Conservation (phyloP, 2,329 filamentous ascomycete genomes). For the Coniosporium tulheliwenetii region DNA sequence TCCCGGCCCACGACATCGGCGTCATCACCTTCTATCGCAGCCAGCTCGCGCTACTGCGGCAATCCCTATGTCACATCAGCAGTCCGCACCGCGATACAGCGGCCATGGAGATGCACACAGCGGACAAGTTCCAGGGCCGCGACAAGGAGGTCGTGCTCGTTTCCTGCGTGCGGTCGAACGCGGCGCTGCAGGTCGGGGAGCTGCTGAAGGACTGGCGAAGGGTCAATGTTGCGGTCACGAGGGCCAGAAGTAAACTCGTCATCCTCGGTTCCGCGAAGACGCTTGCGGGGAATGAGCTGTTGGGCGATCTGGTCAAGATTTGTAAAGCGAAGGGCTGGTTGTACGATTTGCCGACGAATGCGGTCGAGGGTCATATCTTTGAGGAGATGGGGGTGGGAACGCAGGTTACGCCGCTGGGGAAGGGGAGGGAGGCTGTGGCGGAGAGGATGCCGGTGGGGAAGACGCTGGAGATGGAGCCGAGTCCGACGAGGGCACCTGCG, state of each 20-base stretch:
- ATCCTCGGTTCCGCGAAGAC: conserved; percentile 74
- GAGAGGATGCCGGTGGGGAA: conserved; percentile 15
- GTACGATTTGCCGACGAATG: conserved; percentile 51
- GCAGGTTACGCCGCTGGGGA: conserved; percentile 2
- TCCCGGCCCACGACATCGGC: conserved; percentile 64
- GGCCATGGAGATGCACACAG: conserved; percentile 85
- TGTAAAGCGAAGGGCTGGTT: conserved; percentile 72
- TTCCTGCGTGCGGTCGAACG: conserved; percentile 76
- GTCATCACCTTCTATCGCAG: conserved; percentile 96
- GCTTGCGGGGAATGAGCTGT: conserved; percentile 54
- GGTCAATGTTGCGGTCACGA: conserved; percentile 90
- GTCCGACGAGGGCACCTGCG: conserved; percentile 6
- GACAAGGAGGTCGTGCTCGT: conserved; percentile 90
- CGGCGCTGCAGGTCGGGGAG: conserved; percentile 70
- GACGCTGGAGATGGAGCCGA: conserved; percentile 4
- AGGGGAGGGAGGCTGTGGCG: conserved; percentile 7
- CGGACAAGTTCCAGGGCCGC: conserved; percentile 89
- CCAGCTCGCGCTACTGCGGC: conserved; percentile 70
- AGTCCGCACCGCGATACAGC: conserved; percentile 28
- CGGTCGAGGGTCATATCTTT: conserved; percentile 53
- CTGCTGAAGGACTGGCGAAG: conserved; percentile 80
- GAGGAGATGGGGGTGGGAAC: conserved; percentile 34
- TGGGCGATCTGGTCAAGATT: conserved; percentile 58
- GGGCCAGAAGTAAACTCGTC: conserved; percentile 81
- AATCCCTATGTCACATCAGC: conserved; percentile 40